A percentile compares a stretch with the other conserved stretches of the same genome.
Evolutionary conservation across 306 rosid genomes (phyloP).

Genomic region (Vicia faba): DNA sequence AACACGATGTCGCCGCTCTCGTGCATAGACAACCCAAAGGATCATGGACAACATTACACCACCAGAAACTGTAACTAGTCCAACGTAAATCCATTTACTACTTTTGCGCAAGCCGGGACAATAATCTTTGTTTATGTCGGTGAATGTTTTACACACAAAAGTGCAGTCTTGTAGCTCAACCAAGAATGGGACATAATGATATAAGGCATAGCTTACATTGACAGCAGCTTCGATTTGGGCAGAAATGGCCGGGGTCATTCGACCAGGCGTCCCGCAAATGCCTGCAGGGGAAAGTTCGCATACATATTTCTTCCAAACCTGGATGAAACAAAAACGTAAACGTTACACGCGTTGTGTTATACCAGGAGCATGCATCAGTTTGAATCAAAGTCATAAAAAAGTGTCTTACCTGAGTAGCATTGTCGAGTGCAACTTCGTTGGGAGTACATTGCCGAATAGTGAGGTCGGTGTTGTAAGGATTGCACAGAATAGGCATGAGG

Average conservation of each 20-base stretch:
- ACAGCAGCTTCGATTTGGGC: conserved; percentile 63
- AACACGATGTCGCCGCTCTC: conserved; percentile 86
- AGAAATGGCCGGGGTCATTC: conserved; percentile 65
- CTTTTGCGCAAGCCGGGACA: conserved; percentile 67
- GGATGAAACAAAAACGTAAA: conserved; percentile 36
- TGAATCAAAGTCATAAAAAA: not conserved
- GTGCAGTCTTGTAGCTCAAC: conserved; percentile 74
- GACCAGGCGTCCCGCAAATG: conserved; percentile 58
- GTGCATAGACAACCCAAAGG: conserved; percentile 88
- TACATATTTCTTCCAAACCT: conserved; percentile 70
- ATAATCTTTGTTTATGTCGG: conserved; percentile 50
- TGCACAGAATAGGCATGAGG: conserved; percentile 70
- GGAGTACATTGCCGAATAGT: conserved; percentile 48
- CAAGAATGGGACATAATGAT: conserved; percentile 76
- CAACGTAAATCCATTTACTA: conserved; percentile 64
- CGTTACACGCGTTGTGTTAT: conserved; percentile 1
- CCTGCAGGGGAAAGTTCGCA: conserved; percentile 57
- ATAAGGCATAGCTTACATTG: conserved; percentile 67
- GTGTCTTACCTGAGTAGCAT: conserved; percentile 59
- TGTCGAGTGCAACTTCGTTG: conserved; percentile 54
- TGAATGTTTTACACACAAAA: conserved; percentile 63
- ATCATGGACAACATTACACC: conserved; percentile 83
- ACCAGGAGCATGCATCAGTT: conserved; percentile 6
- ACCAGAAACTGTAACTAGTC: conserved; percentile 64
- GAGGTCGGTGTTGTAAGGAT: conserved; percentile 55